phyloP scores from a whole-genome alignment of 129 eudicot genomes.

The Oenanthe sinensis region DNA sequence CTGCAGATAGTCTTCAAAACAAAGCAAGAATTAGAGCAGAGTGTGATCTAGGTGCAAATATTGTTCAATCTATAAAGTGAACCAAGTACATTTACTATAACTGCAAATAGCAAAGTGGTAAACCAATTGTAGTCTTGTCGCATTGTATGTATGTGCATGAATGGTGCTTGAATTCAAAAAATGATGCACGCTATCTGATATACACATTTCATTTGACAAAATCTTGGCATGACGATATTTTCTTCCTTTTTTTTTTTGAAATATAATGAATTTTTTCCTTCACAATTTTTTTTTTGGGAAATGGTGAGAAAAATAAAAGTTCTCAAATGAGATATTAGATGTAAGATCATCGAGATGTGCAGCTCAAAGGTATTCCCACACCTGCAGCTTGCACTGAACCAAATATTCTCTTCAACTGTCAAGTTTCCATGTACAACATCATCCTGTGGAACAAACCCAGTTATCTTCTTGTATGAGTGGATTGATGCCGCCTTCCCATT shows the following conservation, averaged over 20 bases:
- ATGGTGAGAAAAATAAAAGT: background rate
- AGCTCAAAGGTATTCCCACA: constrained; percentile 15
- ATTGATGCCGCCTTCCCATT: constrained; percentile 70
- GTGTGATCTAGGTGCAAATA: background rate
- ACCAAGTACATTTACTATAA: background rate
- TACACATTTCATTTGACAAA: background rate
- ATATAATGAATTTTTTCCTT: background rate
- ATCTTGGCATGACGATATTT: background rate
- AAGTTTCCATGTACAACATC: constrained; percentile 86
- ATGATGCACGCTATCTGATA: background rate
- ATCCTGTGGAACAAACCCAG: constrained; percentile 94
- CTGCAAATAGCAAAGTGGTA: background rate
- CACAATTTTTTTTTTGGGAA: background rate
- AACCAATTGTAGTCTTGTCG: background rate
- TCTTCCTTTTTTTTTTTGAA: background rate
- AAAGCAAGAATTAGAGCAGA: background rate
- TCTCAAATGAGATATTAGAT: background rate
- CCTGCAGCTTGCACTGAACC: constrained; percentile 98
- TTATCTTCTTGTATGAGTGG: constrained; percentile 63
- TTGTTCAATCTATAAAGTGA: background rate
- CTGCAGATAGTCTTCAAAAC: constrained; percentile 51
- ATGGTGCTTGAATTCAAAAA: background rate
- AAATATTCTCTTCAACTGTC: constrained; percentile 83
- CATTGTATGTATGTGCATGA: background rate
- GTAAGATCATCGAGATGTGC: background rate